Base-by-base conservation (phyloP, 169 alveolate species). In the Plasmodium gonderi region DNA sequence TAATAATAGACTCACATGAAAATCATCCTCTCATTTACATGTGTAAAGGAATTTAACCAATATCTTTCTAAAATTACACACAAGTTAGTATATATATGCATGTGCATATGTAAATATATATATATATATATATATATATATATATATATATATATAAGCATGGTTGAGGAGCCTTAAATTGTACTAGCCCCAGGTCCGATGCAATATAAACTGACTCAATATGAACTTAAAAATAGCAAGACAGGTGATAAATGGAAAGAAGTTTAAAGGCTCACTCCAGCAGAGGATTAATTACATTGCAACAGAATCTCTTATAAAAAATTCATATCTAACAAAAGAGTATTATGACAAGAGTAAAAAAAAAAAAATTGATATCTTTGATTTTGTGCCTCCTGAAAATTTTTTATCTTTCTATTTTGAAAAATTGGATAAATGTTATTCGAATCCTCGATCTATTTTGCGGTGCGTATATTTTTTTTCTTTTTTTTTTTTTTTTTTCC, bases 391-490 rank as follows among this genome's bases (percentile, higher is more conserved):
- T 8, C 97, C 97, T 3, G 96, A 96, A 40, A 95, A 96, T 91
- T 60, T 96, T 29, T 69, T 93, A 12, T 92, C 95, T 2, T 89
- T 90, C 7, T 94, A 94, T 89, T 96, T 96, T 74, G 96, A 96
- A 80, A 91, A 80, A 51, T 78, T 96, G 45, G 95, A 96, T 36
- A 76, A 95, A 17, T 87, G 94, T 60, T 96, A 96, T 76, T 96
- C 97, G 8, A 96, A 96, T 78, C 97, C 97, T 17, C 94, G 97
- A 40, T 96, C 97, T 6, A 96, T 96, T 9, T 80, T 96, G 44
- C 85, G 95, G 97, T 95, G 79, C 20, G 94, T 51, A 42, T 12
- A 40, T 33, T 69, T 31, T 69, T 20, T 69, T 31, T 20, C 36
- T 11, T 26, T 69, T 23, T 31, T 7, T 69, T 69, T 23, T 69